Evolutionary conservation across 306 rosid species (phyloP).

Genomic region (Alnus rubra): DNA sequence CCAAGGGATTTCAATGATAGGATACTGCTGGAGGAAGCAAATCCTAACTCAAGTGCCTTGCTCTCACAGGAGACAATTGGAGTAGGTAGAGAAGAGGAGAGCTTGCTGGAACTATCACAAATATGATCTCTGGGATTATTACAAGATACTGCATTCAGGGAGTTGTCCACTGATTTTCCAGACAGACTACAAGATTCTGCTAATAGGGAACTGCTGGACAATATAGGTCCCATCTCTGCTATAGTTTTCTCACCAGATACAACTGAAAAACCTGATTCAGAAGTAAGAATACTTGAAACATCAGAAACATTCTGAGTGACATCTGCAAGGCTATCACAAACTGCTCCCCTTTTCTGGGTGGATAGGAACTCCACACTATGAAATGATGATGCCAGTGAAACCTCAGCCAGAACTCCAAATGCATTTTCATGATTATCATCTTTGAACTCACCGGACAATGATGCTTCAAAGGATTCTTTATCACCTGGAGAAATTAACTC

Average conservation of each 20-base stretch:
- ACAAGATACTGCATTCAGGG: conserved; percentile 23
- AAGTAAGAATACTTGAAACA: conserved; percentile 15
- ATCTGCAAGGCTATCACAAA: conserved; percentile 18
- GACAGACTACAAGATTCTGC: conserved; percentile 29
- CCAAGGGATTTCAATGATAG: conserved; percentile 47
- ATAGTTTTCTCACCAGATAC: conserved; percentile 32
- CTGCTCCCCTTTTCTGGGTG: neutral
- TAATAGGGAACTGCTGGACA: conserved; percentile 26
- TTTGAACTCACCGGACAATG: conserved; percentile 22
- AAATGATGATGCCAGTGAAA: conserved; percentile 26
- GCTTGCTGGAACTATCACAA: conserved; percentile 29
- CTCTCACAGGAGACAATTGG: conserved; percentile 24
- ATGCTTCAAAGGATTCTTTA: conserved; percentile 30
- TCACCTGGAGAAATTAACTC: conserved; percentile 29
- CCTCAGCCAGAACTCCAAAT: conserved; percentile 10
- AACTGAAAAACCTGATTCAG: conserved; percentile 20
- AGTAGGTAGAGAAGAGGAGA: conserved; percentile 27
- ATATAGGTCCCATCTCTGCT: conserved; percentile 17
- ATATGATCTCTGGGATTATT: conserved; percentile 24
- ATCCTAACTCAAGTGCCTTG: conserved; percentile 27
- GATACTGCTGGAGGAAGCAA: conserved; percentile 33
- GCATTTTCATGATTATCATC: conserved; percentile 24
- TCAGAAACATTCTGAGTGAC: conserved; percentile 19
- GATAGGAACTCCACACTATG: neutral
- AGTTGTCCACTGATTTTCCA: conserved; percentile 34